Base-by-base conservation (phyloP, 2,329 filamentous ascomycete species). In the Colletotrichum coccodes region DNA sequence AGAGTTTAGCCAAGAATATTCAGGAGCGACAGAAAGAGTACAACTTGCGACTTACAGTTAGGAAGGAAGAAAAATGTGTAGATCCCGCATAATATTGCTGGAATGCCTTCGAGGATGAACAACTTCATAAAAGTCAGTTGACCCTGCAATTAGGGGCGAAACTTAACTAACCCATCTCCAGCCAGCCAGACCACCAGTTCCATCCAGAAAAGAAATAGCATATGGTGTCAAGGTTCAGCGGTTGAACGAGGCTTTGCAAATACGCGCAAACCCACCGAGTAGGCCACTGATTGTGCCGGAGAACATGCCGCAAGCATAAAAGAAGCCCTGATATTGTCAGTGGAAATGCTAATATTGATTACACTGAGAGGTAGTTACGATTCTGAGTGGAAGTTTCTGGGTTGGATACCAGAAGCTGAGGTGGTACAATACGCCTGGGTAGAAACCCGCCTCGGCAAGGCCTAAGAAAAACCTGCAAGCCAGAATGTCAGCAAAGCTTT, bases 401-500 rank as follows among this genome's bases (percentile, higher is more conserved):
- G 77, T 74, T 0, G 77, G 76, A 64, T 78, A 79, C 78, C 78
- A 79, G 64, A 79, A 66, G 72, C 73, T 75, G 16, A 76, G 32
- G 50, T 76, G 74, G 44, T 75, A 76, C 68, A 76, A 57, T 0
- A 77, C 75, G 6, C 75, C 75, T 3, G 75, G 75, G 26, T 76
- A 76, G n/a, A 76, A 76, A 0, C 76, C 75, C 26, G 75, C 75
- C 58, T 77, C 76, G 4, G 76, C 73, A 6, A 74, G 68, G 0
- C 76, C 75, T 1, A 78, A 60, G 34, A 74, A 74, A 62, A 75
- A 78, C 2, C 75, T 72, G 28, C 72, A 72, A 2, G 71, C 71
- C 50, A 78, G 36, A 5, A 78, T 74, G 1, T 73, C 75, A 6
- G 73, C 62, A 61, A 74, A 76, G 36, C 70, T 73, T 8, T 71